phyloP scores from a whole-genome alignment of 345 rosid species.

The Stellera chamaejasme region DNA sequence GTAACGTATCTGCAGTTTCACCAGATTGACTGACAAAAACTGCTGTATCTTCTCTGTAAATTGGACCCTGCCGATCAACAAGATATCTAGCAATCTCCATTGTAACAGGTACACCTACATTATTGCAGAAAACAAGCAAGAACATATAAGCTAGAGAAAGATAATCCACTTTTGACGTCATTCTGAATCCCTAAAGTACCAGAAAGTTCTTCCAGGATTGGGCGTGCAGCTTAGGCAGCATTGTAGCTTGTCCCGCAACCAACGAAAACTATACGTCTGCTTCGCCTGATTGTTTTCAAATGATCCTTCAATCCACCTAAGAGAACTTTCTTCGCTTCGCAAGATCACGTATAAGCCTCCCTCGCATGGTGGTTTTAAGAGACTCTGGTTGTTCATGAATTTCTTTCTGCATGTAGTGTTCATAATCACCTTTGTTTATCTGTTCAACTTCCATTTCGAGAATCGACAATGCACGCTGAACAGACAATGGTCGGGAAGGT shows the following conservation, averaged over 20 bases:
- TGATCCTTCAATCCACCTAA: slow-evolving; percentile 97
- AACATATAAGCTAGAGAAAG: slow-evolving; percentile 8
- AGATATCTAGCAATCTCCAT: slow-evolving; percentile 99
- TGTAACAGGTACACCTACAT: slow-evolving; percentile 81
- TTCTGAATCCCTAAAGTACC: slow-evolving; percentile 32
- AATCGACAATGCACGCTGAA: slow-evolving; percentile 86
- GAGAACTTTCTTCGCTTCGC: slow-evolving; percentile 77
- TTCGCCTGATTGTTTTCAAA: slow-evolving; percentile 80
- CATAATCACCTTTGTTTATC: slow-evolving; percentile 82
- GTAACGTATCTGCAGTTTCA: slow-evolving; percentile 94
- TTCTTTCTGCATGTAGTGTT: slow-evolving; percentile 98
- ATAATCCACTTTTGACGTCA: background rate
- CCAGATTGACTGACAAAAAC: slow-evolving; percentile 98
- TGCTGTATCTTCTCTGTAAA: slow-evolving; percentile 96
- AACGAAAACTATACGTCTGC: slow-evolving; percentile 83
- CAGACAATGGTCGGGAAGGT: slow-evolving; percentile 68
- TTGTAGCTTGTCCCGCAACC: slow-evolving; percentile 98
- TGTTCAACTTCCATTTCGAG: slow-evolving; percentile 98
- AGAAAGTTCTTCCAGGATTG: slow-evolving; percentile 92
- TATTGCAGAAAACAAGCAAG: slow-evolving; percentile 1
- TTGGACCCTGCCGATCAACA: slow-evolving; percentile 88
- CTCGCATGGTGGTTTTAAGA: slow-evolving; percentile 91
- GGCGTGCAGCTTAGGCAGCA: slow-evolving; percentile 93
- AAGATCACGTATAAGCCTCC: slow-evolving; percentile 86
- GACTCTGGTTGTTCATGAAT: slow-evolving; percentile 99